These are phyloP conservation scores for Alternaria alternata DNA, from an alignment of 2,329 filamentous ascomycete genomes.

Conservation along the genomic window DNA sequence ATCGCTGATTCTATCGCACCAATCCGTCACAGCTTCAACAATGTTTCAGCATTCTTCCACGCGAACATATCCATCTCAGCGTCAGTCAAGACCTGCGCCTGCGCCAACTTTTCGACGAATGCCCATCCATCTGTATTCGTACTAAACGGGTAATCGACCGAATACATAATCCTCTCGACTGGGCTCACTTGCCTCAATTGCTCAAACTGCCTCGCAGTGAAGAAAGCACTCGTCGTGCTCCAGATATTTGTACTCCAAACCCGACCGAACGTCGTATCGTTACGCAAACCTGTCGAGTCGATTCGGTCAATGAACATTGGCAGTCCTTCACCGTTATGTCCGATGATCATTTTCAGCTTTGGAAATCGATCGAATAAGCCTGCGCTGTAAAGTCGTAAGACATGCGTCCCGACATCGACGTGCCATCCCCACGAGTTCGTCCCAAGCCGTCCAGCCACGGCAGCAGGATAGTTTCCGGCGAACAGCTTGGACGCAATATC, in stretches of 20 bases:
- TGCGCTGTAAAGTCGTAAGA: not conserved
- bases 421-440: slow-evolving; percentile 3
- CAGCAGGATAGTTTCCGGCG: not conserved
- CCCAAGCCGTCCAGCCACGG: not conserved
- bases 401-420: not conserved
- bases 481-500: not conserved
- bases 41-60: not conserved
- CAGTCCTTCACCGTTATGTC: not conserved
- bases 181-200: not conserved
- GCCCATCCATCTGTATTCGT: not conserved
- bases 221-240: not conserved
- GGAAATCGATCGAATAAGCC: not conserved
- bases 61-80: not conserved
- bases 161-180: not conserved
- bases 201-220: not conserved
- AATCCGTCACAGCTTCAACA: not conserved
- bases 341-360: not conserved
- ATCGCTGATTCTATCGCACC: not conserved
- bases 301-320: not conserved
- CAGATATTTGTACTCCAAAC: not conserved
- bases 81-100: not conserved
- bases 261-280: not conserved
- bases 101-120: not conserved
- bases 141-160: not conserved
- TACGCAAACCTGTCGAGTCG: not conserved